Base-by-base conservation (phyloP, 2,329 filamentous ascomycete genomes). In the Pestalotiopsis sp. region DNA sequence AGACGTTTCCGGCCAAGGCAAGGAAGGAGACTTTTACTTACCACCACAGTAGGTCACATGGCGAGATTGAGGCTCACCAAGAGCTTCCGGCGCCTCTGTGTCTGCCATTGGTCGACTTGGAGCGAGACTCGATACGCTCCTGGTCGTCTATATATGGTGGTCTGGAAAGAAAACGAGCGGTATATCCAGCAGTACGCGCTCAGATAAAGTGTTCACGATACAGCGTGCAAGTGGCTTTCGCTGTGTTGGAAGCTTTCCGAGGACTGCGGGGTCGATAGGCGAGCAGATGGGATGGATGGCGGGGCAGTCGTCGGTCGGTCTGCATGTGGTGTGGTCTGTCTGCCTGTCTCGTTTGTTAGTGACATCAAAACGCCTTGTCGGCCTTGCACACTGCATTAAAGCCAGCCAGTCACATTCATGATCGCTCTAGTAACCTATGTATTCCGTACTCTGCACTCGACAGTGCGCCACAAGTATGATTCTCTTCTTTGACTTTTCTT, bases 11-110 rank as follows among this genome's bases (percentile, higher is more conserved):
- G 1, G 4, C n/a, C 6, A 17, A 20, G 27, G 12, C 5, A 17
- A 11, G 25, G 17, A 62, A n/a, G 31, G 41, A 36, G 52, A 27
- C 14, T 66, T 61, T 45, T 70, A 80, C 86, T 77, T 85, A 89
- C 88, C 87, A 73, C 86, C 87, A 73, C 88, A 90, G 79, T 90
- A 90, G 65, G 81, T 76, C 66, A 89, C 84, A 75, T 83, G 80
- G 72, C 87, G 83, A 73, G 83, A 78, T 75, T 87, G 86, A 58
- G 83, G 83, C 79, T 86, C 86, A 67, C 79, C 73, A 64, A 78
- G 73, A 66, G 73, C 80, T 66, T 86, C 85, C 70, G 80, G 71
- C 68, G 84, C 81, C 72, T 87, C 85, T 67, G 80, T 79, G 73
- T 89, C 87, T 75, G 87, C 86, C 87, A 89, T 89, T 72, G 66